A percentile compares a stretch with the other conserved stretches of the same genome.
phyloP scores from a whole-genome alignment of 495 filamentous ascomycete genomes.

The Lasiosphaeriaceae sp. region DNA sequence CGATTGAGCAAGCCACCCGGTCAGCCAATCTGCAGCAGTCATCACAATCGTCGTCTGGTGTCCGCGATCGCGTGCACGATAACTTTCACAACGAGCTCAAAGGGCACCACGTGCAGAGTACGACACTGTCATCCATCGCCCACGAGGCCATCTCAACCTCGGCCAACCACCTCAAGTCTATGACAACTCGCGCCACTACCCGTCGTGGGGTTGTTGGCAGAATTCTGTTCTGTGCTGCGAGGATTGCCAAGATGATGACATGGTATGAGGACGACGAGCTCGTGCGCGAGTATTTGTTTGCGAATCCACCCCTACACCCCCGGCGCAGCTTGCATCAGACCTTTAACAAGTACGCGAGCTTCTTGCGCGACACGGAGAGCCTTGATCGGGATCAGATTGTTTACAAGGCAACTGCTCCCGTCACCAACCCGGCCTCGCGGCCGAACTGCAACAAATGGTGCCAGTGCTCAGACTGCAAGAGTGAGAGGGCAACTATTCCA shows the following conservation, averaged over 20 bases:
- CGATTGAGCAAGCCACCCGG: constrained; percentile 9
- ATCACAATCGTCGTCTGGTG: not conserved
- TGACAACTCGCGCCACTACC: constrained; percentile 10
- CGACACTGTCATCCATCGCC: constrained; percentile 8
- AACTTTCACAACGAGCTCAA: constrained; percentile 13
- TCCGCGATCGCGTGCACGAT: constrained; percentile 8
- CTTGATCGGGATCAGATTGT: constrained; percentile 15
- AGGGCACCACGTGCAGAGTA: constrained; percentile 10
- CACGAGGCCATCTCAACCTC: constrained; percentile 7
- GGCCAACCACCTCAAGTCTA: constrained; percentile 10
- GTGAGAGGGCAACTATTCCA: constrained; percentile 30
- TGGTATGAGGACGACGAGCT: constrained; percentile 13
- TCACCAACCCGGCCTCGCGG: constrained; percentile 2
- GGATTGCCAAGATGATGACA: constrained; percentile 12
- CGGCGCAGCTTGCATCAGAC: constrained; percentile 13
- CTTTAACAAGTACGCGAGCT: constrained; percentile 11
- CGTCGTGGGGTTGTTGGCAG: constrained; percentile 13
- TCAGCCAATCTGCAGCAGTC: constrained; percentile 1
- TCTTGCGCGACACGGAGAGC: constrained; percentile 10
- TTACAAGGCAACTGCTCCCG: constrained; percentile 9
- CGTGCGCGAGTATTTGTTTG: constrained; percentile 7
- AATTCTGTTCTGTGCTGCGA: constrained; percentile 11
- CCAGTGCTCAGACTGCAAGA: constrained; percentile 12
- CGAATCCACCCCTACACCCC: constrained; percentile 13
- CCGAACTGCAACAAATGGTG: constrained; percentile 12